These are phyloP conservation scores for Casuarina glauca DNA, from an alignment of 306 rosid genomes.

Conservation along the genomic window DNA sequence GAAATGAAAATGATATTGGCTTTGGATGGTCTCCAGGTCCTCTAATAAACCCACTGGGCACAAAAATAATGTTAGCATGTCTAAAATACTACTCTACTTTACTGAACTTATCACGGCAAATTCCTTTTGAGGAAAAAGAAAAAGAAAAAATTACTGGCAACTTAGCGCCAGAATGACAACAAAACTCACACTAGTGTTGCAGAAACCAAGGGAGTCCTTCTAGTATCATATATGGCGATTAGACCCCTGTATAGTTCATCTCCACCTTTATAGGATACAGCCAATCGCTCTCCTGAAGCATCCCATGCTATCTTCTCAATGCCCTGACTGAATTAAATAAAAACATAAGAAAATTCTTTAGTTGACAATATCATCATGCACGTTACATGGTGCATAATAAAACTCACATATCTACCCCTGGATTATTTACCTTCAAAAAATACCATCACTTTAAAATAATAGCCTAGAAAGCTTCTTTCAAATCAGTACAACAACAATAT, in stretches of 20 bases:
- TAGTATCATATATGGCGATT: conserved; percentile 80
- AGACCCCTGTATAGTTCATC: conserved; percentile 75
- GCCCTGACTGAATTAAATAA: conserved; percentile 65
- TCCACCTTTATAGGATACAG: conserved; percentile 77
- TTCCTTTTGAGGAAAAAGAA: background rate
- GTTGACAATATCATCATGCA: background rate
- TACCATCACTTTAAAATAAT: no score
- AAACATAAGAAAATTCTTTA: conserved; percentile 13
- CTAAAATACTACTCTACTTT: background rate
- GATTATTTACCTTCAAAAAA: no score
- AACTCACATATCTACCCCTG: background rate
- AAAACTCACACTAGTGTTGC: conserved; percentile 79
- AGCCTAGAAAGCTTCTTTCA: no score
- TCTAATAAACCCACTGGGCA: conserved; percentile 86
- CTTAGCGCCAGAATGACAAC: conserved; percentile 1
- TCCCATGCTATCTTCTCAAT: conserved; percentile 95
- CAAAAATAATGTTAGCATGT: conserved; percentile 7
- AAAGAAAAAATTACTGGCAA: background rate
- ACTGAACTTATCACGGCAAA: conserved; percentile 11
- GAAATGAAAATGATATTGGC: conserved; percentile 76
- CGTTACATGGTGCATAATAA: background rate
- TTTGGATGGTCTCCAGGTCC: conserved; percentile 91
- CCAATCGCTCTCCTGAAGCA: conserved; percentile 93
- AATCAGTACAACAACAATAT: no score
- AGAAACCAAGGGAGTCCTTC: conserved; percentile 71